Evolutionary conservation across 257 asterid species (phyloP).

Genomic region (Schizonepeta tenuifolia): DNA sequence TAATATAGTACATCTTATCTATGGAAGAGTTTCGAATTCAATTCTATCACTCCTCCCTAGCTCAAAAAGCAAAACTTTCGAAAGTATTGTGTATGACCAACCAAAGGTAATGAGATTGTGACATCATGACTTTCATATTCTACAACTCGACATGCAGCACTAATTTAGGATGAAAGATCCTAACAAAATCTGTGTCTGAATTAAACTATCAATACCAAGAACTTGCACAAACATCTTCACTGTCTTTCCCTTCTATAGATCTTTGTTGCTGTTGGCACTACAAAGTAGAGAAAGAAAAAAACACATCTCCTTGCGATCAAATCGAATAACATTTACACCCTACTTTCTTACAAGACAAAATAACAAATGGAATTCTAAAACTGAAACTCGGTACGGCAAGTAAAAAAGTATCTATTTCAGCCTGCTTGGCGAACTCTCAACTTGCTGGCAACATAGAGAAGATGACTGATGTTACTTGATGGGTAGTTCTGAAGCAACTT

Average conservation of each 20-base stretch:
- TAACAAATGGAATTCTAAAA: conserved; percentile 18
- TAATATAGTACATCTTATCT: too few species aligned
- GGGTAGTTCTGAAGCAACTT: conserved; percentile 89
- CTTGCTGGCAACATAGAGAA: conserved; percentile 87
- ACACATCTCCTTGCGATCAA: conserved; percentile 9
- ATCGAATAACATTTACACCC: conserved; percentile 39
- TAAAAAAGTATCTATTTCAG: conserved; percentile 34
- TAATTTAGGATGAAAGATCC: neutral
- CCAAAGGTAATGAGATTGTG: too few species aligned
- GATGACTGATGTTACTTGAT: conserved; percentile 82
- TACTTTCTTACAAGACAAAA: conserved; percentile 32
- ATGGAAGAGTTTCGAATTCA: too few species aligned
- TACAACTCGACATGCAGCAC: neutral
- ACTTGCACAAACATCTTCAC: conserved; percentile 1
- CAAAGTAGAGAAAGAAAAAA: conserved; percentile 7
- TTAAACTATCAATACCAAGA: conserved; percentile 5
- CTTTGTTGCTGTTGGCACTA: conserved; percentile 22
- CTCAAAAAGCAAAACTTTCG: too few species aligned
- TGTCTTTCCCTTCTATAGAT: neutral
- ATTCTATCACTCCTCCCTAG: too few species aligned
- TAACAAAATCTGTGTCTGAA: neutral
- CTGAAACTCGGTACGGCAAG: conserved; percentile 37
- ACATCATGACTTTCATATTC: too few species aligned
- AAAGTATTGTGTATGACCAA: too few species aligned
- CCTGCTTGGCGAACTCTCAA: conserved; percentile 46